Base-by-base conservation (phyloP, 768 basidiomycete species). In the Boletus speciosus region DNA sequence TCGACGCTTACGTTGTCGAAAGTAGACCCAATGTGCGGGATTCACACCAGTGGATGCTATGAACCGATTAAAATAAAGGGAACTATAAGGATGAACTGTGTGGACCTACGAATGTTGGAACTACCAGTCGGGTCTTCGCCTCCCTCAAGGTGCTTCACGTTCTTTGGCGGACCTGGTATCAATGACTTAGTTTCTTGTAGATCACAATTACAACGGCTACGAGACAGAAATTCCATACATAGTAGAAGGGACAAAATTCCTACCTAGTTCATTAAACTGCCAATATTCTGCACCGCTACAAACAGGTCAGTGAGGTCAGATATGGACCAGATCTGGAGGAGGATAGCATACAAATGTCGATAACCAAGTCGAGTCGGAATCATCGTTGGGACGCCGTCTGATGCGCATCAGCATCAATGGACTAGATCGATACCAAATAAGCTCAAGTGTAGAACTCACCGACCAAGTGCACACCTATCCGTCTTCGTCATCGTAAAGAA, bases 321-420 rank as follows among this genome's bases (percentile, higher is more conserved):
- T 60, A 64, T 19, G 42, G 62, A 29, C 38, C 45, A 54, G 43
- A 46, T 47, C 29, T n/a, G 42, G 34, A 42, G 56, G 19, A 32
- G 4, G 31, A 21, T 31, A 14, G 45, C 62, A 49, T 60, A 79
- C 66, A 72, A 79, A 52, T 81, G 81, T 39, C 62, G 71, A 60
- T 82, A 82, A 16, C 79, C 81, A 14, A 79, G 64, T 32, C 29
- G 57, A 48, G 71, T 67, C 29, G 76, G 76, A 41, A 82, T 66
- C 57, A 82, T 74, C 6, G 78, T 80, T 5, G 81, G 79, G 8
- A 81, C 77, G 8, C 80, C 80, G 54, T 81, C 80, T 78, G 42
- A 31, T 4, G 15, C 21, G 42, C 27, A n/a, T n/a, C 23, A 47
- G 25, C 49, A 42, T 53, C 10, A 47, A 34, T 41, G 35, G 29